phyloP scores from a whole-genome alignment of 768 basidiomycete genomes.

The Cystobasidiopsis lactophilus region DNA sequence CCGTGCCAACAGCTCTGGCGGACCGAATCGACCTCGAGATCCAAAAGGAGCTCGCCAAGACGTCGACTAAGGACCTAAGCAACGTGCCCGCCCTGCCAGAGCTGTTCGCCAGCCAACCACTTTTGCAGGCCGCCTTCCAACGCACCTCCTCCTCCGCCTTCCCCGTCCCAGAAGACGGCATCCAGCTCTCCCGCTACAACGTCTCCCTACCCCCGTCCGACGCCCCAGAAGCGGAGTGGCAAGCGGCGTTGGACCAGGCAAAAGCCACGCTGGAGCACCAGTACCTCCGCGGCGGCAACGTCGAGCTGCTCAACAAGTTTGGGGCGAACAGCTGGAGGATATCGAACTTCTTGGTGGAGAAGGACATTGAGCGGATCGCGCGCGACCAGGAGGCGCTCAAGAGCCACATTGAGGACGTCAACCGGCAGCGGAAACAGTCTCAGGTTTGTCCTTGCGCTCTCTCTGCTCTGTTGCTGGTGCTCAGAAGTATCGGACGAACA shows the following conservation, averaged over 20 bases:
- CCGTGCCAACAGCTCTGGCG: not conserved
- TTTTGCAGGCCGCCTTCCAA: constrained; percentile 39
- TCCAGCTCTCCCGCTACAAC: constrained; percentile 54
- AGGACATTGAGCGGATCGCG: constrained; percentile 49
- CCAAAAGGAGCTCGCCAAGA: not conserved
- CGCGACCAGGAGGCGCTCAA: constrained; percentile 52
- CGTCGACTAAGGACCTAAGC: not conserved
- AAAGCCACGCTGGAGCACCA: constrained; percentile 70
- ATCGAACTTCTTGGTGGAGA: constrained; percentile 69
- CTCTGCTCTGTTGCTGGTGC: not conserved
- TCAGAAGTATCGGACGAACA: constrained; percentile 22
- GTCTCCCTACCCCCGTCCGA: constrained; percentile 42
- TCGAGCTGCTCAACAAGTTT: constrained; percentile 59
- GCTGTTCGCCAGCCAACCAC: not conserved
- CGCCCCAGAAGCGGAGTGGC: constrained; percentile 56
- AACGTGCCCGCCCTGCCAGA: not conserved
- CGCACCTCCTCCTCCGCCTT: constrained; percentile 52
- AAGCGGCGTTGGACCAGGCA: constrained; percentile 48
- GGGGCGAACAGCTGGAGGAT: constrained; percentile 79
- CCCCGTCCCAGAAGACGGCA: constrained; percentile 38
- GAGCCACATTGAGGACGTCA: constrained; percentile 59
- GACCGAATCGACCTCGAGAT: constrained; percentile 4
- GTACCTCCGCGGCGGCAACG: constrained; percentile 59
- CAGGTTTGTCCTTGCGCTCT: constrained; percentile 36
- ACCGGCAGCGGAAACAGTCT: constrained; percentile 63